These are phyloP conservation scores for Ilex paraguariensis DNA, from an alignment of 305 asterid genomes.

Conservation along the genomic window DNA sequence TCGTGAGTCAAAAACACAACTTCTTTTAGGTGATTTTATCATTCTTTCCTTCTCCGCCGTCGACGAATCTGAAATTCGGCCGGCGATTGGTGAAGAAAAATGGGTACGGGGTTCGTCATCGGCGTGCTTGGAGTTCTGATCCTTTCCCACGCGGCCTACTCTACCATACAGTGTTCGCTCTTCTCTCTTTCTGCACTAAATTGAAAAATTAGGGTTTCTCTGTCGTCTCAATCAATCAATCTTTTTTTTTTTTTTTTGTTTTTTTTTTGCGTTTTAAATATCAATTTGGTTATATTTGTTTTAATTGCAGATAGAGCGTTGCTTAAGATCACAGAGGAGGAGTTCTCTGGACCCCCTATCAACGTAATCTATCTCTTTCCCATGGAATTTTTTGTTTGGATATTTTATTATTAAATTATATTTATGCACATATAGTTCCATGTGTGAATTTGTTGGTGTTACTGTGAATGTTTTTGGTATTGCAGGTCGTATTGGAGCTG, in stretches of 20 bases:
- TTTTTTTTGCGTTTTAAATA: too few species aligned
- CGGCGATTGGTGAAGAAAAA: slow-evolving; percentile 18
- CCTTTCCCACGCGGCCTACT: slow-evolving; percentile 78
- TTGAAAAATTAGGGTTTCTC: not conserved
- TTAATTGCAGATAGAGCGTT: slow-evolving; percentile 56
- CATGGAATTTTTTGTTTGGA: not conserved
- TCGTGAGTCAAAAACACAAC: too few species aligned
- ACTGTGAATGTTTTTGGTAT: slow-evolving; percentile 18
- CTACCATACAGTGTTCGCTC: slow-evolving; percentile 62
- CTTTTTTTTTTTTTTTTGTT: too few species aligned
- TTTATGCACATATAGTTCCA: too few species aligned
- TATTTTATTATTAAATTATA: too few species aligned
- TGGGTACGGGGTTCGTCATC: slow-evolving; percentile 58
- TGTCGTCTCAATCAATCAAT: not conserved
- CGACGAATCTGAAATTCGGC: slow-evolving; percentile 4
- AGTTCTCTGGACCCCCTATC: slow-evolving; percentile 71
- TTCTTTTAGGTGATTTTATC: too few species aligned
- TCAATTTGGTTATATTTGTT: not conserved
- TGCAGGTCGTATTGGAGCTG: slow-evolving; percentile 79
- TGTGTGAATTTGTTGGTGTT: not conserved
- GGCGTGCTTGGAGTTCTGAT: slow-evolving; percentile 60
- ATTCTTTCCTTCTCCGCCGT: slow-evolving; percentile 10
- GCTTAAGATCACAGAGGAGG: slow-evolving; percentile 78
- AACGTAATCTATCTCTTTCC: slow-evolving; percentile 26
- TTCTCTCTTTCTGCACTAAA: not conserved